These are phyloP conservation scores for Athelia psychrophila DNA, from an alignment of 1,284 basidiomycete species.

Conservation along the genomic window DNA sequence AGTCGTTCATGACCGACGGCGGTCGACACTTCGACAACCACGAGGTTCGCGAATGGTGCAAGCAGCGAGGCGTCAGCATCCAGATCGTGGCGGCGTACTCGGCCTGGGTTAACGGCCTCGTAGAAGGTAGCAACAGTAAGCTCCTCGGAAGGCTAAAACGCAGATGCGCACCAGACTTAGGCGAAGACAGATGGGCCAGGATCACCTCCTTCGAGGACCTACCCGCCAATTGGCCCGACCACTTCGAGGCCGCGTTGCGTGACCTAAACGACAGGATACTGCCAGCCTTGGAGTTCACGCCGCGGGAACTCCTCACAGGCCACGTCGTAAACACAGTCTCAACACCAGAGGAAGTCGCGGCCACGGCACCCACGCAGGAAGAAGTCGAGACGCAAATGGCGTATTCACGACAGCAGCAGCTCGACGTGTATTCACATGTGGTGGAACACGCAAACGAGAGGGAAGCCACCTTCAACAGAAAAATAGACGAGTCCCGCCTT, in stretches of 20 bases:
- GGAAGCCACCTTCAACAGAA: conserved; percentile 24
- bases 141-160: conserved; percentile 25
- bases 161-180: conserved; percentile 28
- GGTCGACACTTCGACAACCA: conserved; percentile 35
- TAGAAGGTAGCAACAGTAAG: conserved; percentile 29
- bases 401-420: background rate
- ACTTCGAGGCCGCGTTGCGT: conserved; percentile 25
- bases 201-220: conserved; percentile 14
- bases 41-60: conserved; percentile 26
- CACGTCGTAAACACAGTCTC: conserved; percentile 13
- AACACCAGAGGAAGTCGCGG: conserved; percentile 7
- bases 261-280: conserved; percentile 24
- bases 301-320: conserved; percentile 17
- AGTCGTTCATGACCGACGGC: conserved; percentile 35
- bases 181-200: conserved; percentile 21
- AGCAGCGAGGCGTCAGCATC: conserved; percentile 13
- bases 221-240: conserved; percentile 26
- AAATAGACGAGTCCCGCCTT: conserved; percentile 8
- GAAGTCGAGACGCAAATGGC: background rate
- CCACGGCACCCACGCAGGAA: conserved; percentile 10
- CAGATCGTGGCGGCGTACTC: conserved; percentile 31
- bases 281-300: conserved; percentile 7
- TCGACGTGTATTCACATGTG: background rate
- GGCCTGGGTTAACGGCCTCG: conserved; percentile 36
- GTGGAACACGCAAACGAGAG: conserved; percentile 17